Base-by-base conservation (phyloP, 2,329 filamentous ascomycete species). In the Arthroderma sp. region DNA sequence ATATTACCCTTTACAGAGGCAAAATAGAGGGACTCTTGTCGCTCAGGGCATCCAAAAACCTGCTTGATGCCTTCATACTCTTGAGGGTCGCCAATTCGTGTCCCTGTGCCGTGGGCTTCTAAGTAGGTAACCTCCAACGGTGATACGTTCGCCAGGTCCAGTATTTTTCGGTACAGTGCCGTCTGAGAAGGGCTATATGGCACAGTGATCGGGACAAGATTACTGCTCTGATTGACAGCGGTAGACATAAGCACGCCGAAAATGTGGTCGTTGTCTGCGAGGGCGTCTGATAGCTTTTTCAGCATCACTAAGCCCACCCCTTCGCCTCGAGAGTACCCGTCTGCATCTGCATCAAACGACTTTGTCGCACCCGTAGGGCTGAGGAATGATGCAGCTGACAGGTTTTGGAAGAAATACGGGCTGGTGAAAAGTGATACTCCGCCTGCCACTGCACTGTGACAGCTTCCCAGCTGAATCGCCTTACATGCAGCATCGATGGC, bases 241-340 rank as follows among this genome's bases (percentile, higher is more conserved):
- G 70, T 65, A 2, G 64, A 69, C 61, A 69, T 74, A 35, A 80
- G 74, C 0, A 77, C 70, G 6, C 70, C 79, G 0, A 65, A 55
- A 15, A 71, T 67, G 2, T 74, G 19, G 56, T 93, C 88, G 59
- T 87, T 84, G 64, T 93, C 87, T 0, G 81, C 81, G 55, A 87
- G 69, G 0, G 88, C 88, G 70, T 91, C 88, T 56, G 88, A 84
- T 1, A 91, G 81, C 35, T 88, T 79, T 77, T 94, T 94, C 52
- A 93, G 74, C 21, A 93, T 78, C 53, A 93, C 78, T 0, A 85
- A 84, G 1, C 83, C 87, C 60, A 86, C 85, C 17, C 81, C 84
- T 64, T 93, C 88, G 56, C 83, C 87, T 67, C 88, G 83, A 72
- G 87, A 91, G 71, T 93, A 91, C 1, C 88, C 88, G 70, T 91